These are phyloP conservation scores for Carpinus fangiana DNA, from an alignment of 306 rosid species.

Conservation along the genomic window DNA sequence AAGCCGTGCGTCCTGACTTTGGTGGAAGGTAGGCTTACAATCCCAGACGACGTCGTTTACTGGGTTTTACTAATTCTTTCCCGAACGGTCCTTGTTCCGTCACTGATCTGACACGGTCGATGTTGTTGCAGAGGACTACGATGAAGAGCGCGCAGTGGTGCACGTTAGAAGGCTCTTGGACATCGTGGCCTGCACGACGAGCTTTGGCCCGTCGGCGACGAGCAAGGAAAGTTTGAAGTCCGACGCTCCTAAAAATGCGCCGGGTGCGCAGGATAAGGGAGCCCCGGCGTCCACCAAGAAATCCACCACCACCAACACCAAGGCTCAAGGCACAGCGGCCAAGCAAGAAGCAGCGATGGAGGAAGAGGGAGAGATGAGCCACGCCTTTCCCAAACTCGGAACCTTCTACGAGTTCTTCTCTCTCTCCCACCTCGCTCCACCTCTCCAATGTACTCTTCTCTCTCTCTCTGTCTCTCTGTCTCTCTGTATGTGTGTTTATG, in stretches of 20 bases:
- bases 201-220: conserved; percentile 62
- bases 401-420: conserved; percentile 95
- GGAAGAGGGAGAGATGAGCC: conserved; percentile 71
- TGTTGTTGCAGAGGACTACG: conserved; percentile 68
- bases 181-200: conserved; percentile 83
- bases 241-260: conserved; percentile 41
- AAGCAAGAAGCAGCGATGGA: conserved; percentile 43
- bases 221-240: conserved; percentile 41
- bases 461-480: neutral
- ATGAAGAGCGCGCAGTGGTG: conserved; percentile 64
- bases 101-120: neutral
- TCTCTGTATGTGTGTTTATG: neutral
- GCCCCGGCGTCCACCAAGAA: conserved; percentile 29
- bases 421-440: conserved; percentile 82
- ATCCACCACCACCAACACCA: conserved; percentile 21
- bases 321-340: conserved; percentile 2
- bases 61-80: neutral
- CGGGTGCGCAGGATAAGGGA: conserved; percentile 42
- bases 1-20: conserved; percentile 76
- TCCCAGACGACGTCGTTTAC: neutral
- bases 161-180: conserved; percentile 84
- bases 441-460: conserved; percentile 65
- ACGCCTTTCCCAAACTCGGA: conserved; percentile 78
- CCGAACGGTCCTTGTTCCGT: neutral
- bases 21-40: conserved; percentile 57